Evolutionary conservation across 2,329 filamentous ascomycete genomes (phyloP).

Genomic region (Colletotrichum lini): DNA sequence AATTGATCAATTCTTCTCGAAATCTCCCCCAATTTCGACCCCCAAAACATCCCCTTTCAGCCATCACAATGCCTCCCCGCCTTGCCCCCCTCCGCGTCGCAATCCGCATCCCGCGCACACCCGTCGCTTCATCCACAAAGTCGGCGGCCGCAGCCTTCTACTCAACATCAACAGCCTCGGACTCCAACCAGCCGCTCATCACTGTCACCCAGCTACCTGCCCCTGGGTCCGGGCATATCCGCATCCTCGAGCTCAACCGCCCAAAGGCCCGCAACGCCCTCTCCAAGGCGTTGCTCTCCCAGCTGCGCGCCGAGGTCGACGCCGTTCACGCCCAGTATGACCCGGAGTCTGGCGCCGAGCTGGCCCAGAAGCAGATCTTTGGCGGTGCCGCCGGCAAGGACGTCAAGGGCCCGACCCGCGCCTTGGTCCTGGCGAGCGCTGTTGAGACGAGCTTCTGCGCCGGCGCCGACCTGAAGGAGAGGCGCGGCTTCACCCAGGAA

Average conservation of each 20-base stretch:
- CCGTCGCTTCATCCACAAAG: conserved; percentile 4
- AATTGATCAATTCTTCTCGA: background rate
- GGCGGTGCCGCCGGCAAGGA: conserved; percentile 61
- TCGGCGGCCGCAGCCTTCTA: conserved; percentile 49
- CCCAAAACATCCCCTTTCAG: background rate
- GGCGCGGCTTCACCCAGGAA: conserved; percentile 80
- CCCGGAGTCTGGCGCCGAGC: conserved; percentile 64
- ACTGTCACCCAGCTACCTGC: conserved; percentile 83
- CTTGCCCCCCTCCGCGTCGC: conserved; percentile 43
- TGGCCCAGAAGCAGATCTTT: conserved; percentile 57
- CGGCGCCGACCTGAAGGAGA: conserved; percentile 94
- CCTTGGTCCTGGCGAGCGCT: conserved; percentile 86
- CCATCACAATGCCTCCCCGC: conserved; percentile 52
- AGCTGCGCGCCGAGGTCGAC: conserved; percentile 80
- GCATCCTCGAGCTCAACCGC: conserved; percentile 89
- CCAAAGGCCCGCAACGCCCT: conserved; percentile 92
- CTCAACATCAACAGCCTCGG: conserved; percentile 60
- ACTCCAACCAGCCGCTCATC: conserved; percentile 65
- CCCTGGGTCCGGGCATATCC: conserved; percentile 85
- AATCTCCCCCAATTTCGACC: background rate
- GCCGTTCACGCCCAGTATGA: conserved; percentile 77
- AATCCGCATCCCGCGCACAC: conserved; percentile 43
- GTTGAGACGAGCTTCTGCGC: conserved; percentile 93
- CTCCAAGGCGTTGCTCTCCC: conserved; percentile 81
- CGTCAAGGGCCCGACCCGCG: conserved; percentile 76